Percentiles rank a stretch among this genome's conserved stretches.
Evolutionary conservation across 225 moss, liverwort and hornwort species (phyloP).

Genomic region (Polytrichum commune): DNA sequence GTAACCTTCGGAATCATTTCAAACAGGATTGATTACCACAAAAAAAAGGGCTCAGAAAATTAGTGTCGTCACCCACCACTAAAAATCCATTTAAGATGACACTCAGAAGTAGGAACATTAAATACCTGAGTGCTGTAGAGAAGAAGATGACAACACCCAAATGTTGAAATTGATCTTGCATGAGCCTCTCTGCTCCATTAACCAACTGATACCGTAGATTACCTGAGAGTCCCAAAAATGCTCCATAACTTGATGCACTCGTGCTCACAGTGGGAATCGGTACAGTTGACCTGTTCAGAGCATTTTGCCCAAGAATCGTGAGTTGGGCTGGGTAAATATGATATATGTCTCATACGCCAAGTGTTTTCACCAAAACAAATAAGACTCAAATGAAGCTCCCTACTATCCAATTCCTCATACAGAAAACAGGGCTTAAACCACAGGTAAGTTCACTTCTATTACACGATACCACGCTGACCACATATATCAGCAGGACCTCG

Average conservation of each 20-base stretch:
- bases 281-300: slow-evolving; percentile 57
- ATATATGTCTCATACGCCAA: background rate
- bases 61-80: background rate
- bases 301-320: too few species aligned
- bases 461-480: background rate
- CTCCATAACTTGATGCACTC: slow-evolving; percentile 89
- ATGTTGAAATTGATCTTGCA: slow-evolving; percentile 80
- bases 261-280: slow-evolving; percentile 82
- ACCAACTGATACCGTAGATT: slow-evolving; percentile 85
- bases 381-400: background rate
- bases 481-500: background rate
- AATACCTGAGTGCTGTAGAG: slow-evolving; percentile 75
- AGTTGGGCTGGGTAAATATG: too few species aligned
- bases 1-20: background rate
- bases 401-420: background rate
- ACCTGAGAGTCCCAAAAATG: slow-evolving; percentile 87
- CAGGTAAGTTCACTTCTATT: too few species aligned
- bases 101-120: background rate
- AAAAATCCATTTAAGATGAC: background rate
- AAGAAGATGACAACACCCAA: slow-evolving; percentile 84
- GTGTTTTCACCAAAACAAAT: background rate
- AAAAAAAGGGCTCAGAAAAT: background rate
- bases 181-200: slow-evolving; percentile 79
- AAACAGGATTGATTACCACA: background rate
- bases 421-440: too few species aligned